Conservation (phyloP, 164 flowering plant genomes). For the Vitis labrusca region DNA sequence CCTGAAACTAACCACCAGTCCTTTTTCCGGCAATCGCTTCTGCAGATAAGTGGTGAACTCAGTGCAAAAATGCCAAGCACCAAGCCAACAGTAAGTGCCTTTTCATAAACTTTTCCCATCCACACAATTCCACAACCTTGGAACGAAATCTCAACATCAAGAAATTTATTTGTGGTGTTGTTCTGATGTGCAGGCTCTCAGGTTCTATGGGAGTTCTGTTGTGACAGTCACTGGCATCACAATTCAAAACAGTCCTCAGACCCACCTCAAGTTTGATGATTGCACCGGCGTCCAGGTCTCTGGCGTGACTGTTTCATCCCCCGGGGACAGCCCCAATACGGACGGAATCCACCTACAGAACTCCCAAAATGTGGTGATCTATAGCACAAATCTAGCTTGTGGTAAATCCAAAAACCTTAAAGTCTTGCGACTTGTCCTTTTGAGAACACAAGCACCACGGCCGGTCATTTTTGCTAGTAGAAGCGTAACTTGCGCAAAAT, state of each 20-base stretch:
- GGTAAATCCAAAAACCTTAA: conserved; percentile 33
- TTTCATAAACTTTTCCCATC: neutral
- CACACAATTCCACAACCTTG: neutral
- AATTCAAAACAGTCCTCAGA: conserved; percentile 58
- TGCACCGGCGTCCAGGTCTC: conserved; percentile 47
- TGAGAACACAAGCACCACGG: conserved; percentile 32
- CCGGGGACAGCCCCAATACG: conserved; percentile 67
- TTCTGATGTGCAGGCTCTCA: conserved; percentile 43
- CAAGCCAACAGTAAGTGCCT: conserved; percentile 57
- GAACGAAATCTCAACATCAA: neutral
- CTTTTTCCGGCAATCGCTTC: neutral
- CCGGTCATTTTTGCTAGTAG: neutral
- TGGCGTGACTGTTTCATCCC: conserved; percentile 45
- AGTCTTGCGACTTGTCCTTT: neutral
- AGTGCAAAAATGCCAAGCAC: conserved; percentile 43
- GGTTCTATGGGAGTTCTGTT: conserved; percentile 52
- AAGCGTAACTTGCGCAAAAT: neutral
- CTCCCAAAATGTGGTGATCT: conserved; percentile 51
- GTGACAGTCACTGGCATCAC: conserved; percentile 60
- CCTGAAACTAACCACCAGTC: neutral
- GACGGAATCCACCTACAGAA: conserved; percentile 83
- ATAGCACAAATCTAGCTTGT: conserved; percentile 44
- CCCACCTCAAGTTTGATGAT: conserved; percentile 59
- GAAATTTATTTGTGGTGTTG: neutral
- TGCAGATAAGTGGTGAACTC: conserved; percentile 16